Base-by-base conservation (phyloP, 768 basidiomycete genomes). In the Tylopilus subfusipes region DNA sequence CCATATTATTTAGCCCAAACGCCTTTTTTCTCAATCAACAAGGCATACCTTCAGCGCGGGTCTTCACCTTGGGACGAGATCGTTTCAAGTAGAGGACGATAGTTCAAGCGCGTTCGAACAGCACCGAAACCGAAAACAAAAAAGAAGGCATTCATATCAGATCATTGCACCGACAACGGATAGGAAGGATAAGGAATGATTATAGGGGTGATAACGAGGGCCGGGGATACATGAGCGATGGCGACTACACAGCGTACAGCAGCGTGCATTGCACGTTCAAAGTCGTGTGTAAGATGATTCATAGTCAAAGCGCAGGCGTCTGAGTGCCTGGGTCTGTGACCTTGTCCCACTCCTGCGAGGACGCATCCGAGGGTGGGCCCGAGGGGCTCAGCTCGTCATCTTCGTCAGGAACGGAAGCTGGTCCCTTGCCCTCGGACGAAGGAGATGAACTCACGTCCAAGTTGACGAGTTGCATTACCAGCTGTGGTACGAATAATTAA, bases 281-380 rank as follows among this genome's bases (percentile, higher is more conserved):
- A 60, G 55, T 45, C 50, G 58, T 62, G 70, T 58, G 60, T 63
- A 69, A 54, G 51, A 53, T 54, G 66, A 61, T 53, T 61, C 59
- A 63, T 56, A 66, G 63, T 77, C 68, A 72, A 58, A 70, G 65
- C 54, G 75, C 76, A 59, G 80, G 77, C 48, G 78, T 76, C 58
- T 78, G 78, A 53, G 77, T 75, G 55, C 82, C 87, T 45, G 87
- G 80, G 68, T 92, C 88, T 62, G 90, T 89, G 75, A 93, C 72
- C 62, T 79, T 86, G 74, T 93, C 91, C 91, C 90, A 93, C 69
- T 92, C 91, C 73, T 90, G 89, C 48, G 91, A 93, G 39, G 91
- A 90, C 30, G 89, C 77, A 75, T 90, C 91, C 53, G 91, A 93
- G 51, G 90, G 90, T 50, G 88, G 86, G 40, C 86, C 83, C 50